Conservation (phyloP, 805 yeast species). For the Starmera quercuum region DNA sequence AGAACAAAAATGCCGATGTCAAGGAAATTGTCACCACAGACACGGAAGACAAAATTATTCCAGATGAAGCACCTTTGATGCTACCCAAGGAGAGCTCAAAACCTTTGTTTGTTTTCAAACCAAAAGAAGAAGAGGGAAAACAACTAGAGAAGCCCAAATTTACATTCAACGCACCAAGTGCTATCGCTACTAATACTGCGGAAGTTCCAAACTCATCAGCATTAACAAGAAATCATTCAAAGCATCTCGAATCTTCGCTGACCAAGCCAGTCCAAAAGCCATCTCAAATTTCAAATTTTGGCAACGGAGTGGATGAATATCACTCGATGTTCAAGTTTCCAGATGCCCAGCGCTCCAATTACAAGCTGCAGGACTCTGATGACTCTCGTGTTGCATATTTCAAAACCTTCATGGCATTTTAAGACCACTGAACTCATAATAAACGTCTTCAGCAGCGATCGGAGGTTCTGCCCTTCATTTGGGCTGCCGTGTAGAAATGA, state of each 20-base stretch:
- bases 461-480: too few species aligned
- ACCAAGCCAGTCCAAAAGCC: too few species aligned
- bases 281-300: too few species aligned
- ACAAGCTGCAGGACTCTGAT: conserved; percentile 10
- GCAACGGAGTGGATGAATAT: too few species aligned
- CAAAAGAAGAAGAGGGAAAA: background rate
- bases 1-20: background rate
- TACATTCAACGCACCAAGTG: too few species aligned
- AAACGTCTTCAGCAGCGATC: too few species aligned
- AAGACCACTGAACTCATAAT: too few species aligned
- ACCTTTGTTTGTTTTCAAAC: background rate
- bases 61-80: background rate
- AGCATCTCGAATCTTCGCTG: too few species aligned
- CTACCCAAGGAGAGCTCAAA: background rate
- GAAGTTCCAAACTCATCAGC: too few species aligned
- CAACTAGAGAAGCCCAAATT: background rate
- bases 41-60: background rate
- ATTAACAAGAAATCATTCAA: too few species aligned
- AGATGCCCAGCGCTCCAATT: conserved; percentile 8
- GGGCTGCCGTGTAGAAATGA: too few species aligned
- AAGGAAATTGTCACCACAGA: background rate
- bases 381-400: conserved; percentile 9
- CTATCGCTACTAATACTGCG: too few species aligned
- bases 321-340: conserved; percentile 13
- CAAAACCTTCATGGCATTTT: conserved; percentile 1